These are phyloP conservation scores for Xylaria intraflava DNA, from an alignment of 495 filamentous ascomycete genomes.

Conservation along the genomic window DNA sequence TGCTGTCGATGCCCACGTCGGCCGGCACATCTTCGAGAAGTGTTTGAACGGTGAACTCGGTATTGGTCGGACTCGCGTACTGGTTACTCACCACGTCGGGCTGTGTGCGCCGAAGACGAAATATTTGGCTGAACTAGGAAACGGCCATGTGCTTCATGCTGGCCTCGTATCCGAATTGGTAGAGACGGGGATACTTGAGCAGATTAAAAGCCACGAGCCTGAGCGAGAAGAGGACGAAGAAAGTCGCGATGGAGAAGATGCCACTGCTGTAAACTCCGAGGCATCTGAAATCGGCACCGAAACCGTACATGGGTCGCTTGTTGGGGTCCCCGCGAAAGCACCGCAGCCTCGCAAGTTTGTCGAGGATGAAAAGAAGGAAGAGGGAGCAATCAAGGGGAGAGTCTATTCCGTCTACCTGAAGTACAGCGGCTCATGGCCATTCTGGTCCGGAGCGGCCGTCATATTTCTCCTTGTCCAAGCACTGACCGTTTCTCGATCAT, in stretches of 20 bases:
- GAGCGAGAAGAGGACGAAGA: constrained; percentile 37
- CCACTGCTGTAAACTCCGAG: constrained; percentile 44
- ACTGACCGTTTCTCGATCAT: constrained; percentile 44
- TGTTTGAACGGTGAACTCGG: constrained; percentile 64
- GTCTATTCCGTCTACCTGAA: constrained; percentile 62
- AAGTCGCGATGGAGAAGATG: constrained; percentile 36
- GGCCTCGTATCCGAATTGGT: constrained; percentile 53
- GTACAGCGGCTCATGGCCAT: constrained; percentile 57
- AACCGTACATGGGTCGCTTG: constrained; percentile 29
- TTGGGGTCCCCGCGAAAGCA: constrained; percentile 38
- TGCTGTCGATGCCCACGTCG: constrained; percentile 66
- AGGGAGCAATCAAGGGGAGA: constrained; percentile 53
- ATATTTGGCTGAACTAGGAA: constrained; percentile 61
- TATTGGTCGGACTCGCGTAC: constrained; percentile 62
- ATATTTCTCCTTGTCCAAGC: constrained; percentile 47
- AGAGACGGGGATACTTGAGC: constrained; percentile 48
- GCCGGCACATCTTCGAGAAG: constrained; percentile 67
- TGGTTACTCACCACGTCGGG: constrained; percentile 78
- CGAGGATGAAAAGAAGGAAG: constrained; percentile 64
- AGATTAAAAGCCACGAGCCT: constrained; percentile 54
- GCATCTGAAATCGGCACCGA: constrained; percentile 25
- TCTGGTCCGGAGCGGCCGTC: constrained; percentile 52
- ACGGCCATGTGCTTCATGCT: constrained; percentile 57
- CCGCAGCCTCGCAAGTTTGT: constrained; percentile 55
- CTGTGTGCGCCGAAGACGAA: constrained; percentile 62